Conservation (phyloP, 2,329 filamentous ascomycete genomes). For the Magnaporthiopsis rhizophila region DNA sequence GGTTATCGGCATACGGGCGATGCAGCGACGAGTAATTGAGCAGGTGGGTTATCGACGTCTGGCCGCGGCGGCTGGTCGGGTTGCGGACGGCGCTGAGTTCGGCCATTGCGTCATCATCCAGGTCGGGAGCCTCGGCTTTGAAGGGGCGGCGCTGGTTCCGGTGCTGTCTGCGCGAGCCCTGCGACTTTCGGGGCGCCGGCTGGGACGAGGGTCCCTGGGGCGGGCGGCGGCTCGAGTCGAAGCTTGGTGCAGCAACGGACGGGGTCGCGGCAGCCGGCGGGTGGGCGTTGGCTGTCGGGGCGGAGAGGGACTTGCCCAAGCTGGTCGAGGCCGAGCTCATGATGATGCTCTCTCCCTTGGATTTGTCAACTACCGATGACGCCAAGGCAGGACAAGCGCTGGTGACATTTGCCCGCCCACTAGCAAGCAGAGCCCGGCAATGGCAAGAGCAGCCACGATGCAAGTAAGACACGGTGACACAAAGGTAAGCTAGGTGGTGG, state of each 20-base stretch:
- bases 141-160: conserved; percentile 66
- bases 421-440: neutral
- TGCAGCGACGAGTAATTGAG: conserved; percentile 79
- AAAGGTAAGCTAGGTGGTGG: neutral
- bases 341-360: conserved; percentile 14
- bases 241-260: conserved; percentile 30
- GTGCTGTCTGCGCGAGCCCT: conserved; percentile 73
- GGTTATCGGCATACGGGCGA: conserved; percentile 55
- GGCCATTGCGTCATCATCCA: conserved; percentile 81
- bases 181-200: conserved; percentile 61
- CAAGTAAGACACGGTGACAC: neutral
- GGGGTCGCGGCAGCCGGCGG: conserved; percentile 31
- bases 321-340: conserved; percentile 29
- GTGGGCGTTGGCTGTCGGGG: conserved; percentile 32
- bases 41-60: conserved; percentile 94
- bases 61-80: conserved; percentile 67
- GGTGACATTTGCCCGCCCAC: neutral
- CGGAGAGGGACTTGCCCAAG: conserved; percentile 42
- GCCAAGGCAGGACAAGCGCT: neutral
- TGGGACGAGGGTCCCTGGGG: conserved; percentile 23
- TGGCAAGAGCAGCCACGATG: neutral
- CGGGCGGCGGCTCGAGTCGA: conserved; percentile 43
- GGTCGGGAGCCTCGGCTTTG: conserved; percentile 37
- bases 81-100: conserved; percentile 60
- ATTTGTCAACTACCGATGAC: neutral